Base-by-base conservation (phyloP, 225 moss, liverwort and hornwort species). In the Polytrichum formosum region DNA sequence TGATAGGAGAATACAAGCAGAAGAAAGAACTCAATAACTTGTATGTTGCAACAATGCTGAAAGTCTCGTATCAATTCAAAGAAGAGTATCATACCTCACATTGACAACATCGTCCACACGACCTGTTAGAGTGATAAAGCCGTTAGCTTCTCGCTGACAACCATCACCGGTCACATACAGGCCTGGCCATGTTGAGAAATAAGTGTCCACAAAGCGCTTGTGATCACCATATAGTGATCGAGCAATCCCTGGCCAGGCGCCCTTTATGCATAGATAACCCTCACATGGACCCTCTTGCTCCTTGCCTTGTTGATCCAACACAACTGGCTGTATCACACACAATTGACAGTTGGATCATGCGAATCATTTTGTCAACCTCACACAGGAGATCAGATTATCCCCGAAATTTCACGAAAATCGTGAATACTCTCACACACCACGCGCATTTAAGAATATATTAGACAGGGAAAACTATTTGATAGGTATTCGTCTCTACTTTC, bases 221-320 rank as follows among this genome's bases (percentile, higher is more conserved):
- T 92, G 94, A 31, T 94, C 84, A 54, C 89, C 89, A 18, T 87
- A 89, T 56, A 94, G 76, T 9, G 84, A 88, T 23, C 92, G 80
- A 3, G 92, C 90, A 61, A 92, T 85, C 66, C 91, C 95, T 10
- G 92, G 95, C 95, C 95, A 95, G 9, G 95, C 79, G 9, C 80
- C 79, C 62, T 84, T 85, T 75, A 95, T 86, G 75, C 95, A 92
- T 55, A 95, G 67, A 53, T 83, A 76, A 3, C 95, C 92, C 23
- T 81, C 78, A 64, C 92, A 95, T 1, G 89, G 79, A 0, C 95
- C 95, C 1, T 81, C 73, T 56, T 81, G 91, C 74, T 89, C 84
- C 75, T 88, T 81, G 21, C 95, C 92, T 65, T 92, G 77, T 26
- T 73, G 71, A 61, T 84, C 87, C 69, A 95, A 61, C 59, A 95